Evolutionary conservation across 441 rosid species (phyloP).

Genomic region (Aquilaria agallochum): DNA sequence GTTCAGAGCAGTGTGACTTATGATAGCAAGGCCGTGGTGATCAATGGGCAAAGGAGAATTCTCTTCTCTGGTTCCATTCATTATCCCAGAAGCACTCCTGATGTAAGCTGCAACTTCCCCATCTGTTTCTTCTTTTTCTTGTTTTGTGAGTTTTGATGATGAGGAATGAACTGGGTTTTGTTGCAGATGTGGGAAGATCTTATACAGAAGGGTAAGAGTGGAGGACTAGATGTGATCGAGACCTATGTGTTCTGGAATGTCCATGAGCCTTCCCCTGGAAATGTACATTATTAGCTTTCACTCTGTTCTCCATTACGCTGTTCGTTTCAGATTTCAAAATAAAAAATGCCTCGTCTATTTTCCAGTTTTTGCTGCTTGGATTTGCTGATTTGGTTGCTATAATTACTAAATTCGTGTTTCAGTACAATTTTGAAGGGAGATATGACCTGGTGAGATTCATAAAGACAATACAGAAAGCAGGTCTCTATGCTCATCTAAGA

Average conservation of each 20-base stretch:
- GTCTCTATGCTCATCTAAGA: constrained; percentile 67
- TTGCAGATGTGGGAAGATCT: constrained; percentile 73
- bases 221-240: constrained; percentile 78
- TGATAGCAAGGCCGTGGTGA: constrained; percentile 64
- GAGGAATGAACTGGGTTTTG: not conserved
- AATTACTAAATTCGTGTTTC: constrained; percentile 1
- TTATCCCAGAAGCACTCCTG: constrained; percentile 97
- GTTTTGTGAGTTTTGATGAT: not conserved
- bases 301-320: not conserved
- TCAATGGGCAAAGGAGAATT: constrained; percentile 80
- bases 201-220: constrained; percentile 64
- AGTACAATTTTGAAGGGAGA: constrained; percentile 69
- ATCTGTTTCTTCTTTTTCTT: not conserved
- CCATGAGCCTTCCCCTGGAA: constrained; percentile 71
- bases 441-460: constrained; percentile 70
- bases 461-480: constrained; percentile 50
- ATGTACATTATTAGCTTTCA: constrained; percentile 26
- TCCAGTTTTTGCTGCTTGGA: not conserved
- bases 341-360: not conserved
- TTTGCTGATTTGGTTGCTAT: not conserved
- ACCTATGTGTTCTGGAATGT: constrained; percentile 85
- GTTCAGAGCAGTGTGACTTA: constrained; percentile 66
- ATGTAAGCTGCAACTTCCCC: constrained; percentile 31
- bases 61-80: constrained; percentile 97
- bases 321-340: not conserved